Base-by-base conservation (phyloP, 768 basidiomycete species). In the Cantharellus cinnabarinus region DNA sequence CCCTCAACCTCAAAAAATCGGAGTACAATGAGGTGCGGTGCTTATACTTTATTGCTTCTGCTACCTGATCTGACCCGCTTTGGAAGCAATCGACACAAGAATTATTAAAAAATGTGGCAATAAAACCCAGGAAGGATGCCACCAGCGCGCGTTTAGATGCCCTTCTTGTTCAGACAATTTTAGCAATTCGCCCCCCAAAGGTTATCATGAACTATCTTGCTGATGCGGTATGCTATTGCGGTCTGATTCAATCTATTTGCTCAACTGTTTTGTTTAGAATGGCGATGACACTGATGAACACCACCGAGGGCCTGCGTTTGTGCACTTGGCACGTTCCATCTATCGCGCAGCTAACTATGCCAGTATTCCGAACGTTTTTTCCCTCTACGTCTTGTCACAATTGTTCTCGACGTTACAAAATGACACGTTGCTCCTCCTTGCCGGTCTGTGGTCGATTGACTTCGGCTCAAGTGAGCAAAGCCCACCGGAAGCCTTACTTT, bases 401-500 rank as follows among this genome's bases (percentile, higher is more conserved):
- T 70, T 93, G 2, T 89, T 97, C 66, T 69, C 76, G 40, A 78
- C 74, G 59, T 71, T 94, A 7, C 79, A 77, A 57, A 78, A 82
- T 39, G 83, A 82, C 58, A 75, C 84, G 0, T 71, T 97, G 7
- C 74, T 81, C 0, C 94, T 99, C 73, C 77, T 99, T 5, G 78
- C 83, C 0, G 83, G 85, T 0, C 66, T 85, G 35, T 88, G 85
- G 77, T 72, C 67, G 2, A 58, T 63, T 5, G 10, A 62, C 15
- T 35, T 34, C 2, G 5, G 56, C 4, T 39, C 61, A 2, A 20
- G 65, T 1, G 2, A 37, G 35, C n/a, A n/a, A 35, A 55, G 41
- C 20, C 20, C 20, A 29, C 5, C 60, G 15, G 39, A 39, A 39
- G 20, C 42, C 20, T 10, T 10, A 10, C 44, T 48, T 48, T 10